These are phyloP conservation scores for Rhododendron griersonianum DNA, from an alignment of 148 eudicot genomes.

Conservation along the genomic window DNA sequence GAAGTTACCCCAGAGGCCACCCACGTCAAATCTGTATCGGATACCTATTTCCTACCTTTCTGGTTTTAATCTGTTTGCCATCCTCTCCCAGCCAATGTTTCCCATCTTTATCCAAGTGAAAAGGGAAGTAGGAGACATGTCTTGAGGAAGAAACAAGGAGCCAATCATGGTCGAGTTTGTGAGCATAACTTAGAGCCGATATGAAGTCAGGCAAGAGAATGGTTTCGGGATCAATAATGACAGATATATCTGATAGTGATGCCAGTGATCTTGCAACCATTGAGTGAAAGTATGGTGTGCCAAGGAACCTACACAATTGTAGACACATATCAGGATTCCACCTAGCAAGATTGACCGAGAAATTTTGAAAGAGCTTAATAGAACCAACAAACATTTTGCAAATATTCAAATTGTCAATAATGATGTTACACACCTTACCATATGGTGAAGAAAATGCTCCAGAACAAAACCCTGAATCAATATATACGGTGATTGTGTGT, in stretches of 20 bases:
- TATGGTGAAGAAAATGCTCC: background rate
- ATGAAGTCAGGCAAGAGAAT: slow-evolving; percentile 69
- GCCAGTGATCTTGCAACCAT: slow-evolving; percentile 86
- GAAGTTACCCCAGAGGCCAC: slow-evolving; percentile 5
- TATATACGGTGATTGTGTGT: background rate
- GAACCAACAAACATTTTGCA: background rate
- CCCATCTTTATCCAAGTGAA: slow-evolving; percentile 51
- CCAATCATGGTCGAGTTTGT: slow-evolving; percentile 90
- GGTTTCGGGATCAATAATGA: slow-evolving; percentile 69
- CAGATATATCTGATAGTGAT: slow-evolving; percentile 65
- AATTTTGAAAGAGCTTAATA: background rate
- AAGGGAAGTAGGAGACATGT: slow-evolving; percentile 50
- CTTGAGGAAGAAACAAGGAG: slow-evolving; percentile 62
- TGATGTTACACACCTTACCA: background rate
- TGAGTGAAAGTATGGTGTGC: slow-evolving; percentile 85
- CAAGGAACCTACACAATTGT: slow-evolving; percentile 48
- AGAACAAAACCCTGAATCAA: background rate
- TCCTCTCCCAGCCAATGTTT: slow-evolving; percentile 58
- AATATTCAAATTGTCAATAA: background rate
- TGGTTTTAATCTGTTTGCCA: slow-evolving; percentile 32
- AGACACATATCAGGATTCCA: background rate
- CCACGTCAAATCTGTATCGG: slow-evolving; percentile 14
- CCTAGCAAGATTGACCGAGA: background rate
- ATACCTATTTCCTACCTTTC: slow-evolving; percentile 48
- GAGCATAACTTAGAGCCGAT: slow-evolving; percentile 46